Evolutionary conservation across 1,284 basidiomycete genomes (phyloP).

Genomic region (Malassezia caprae): DNA sequence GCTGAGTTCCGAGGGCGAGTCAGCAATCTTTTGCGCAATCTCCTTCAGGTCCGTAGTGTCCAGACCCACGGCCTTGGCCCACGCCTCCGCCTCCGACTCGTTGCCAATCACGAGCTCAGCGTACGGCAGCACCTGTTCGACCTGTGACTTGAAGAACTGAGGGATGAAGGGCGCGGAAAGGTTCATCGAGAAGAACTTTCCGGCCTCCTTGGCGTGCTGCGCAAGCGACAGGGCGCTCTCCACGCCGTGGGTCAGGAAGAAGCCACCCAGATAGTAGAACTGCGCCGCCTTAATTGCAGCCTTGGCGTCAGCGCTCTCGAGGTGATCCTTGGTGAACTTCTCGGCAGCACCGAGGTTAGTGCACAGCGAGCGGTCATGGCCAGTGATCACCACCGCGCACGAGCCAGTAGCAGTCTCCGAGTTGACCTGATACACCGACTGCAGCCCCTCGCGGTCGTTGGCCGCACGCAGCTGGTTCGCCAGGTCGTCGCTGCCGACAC

Average conservation of each 20-base stretch:
- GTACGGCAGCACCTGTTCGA: slow-evolving; percentile 41
- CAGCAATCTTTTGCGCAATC: slow-evolving; percentile 45
- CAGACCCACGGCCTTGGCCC: slow-evolving; percentile 57
- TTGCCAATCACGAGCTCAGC: slow-evolving; percentile 57
- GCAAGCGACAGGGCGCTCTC: slow-evolving; percentile 66
- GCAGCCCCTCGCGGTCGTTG: slow-evolving; percentile 84
- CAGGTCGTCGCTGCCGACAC: slow-evolving; percentile 83
- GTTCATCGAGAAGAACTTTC: slow-evolving; percentile 66
- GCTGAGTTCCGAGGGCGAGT: slow-evolving; percentile 22
- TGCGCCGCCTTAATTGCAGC: slow-evolving; percentile 69
- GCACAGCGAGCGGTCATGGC: slow-evolving; percentile 84
- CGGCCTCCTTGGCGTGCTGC: slow-evolving; percentile 64
- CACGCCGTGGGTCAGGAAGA: slow-evolving; percentile 88
- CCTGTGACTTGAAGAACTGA: slow-evolving; percentile 70
- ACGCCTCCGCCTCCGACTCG: slow-evolving; percentile 84
- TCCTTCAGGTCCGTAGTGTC: slow-evolving; percentile 34
- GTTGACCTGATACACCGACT: slow-evolving; percentile 79
- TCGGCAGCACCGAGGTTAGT: slow-evolving; percentile 84
- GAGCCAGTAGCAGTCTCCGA: slow-evolving; percentile 83
- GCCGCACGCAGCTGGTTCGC: slow-evolving; percentile 81
- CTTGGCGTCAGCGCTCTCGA: slow-evolving; percentile 67
- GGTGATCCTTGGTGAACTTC: slow-evolving; percentile 70
- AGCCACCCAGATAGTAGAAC: slow-evolving; percentile 89
- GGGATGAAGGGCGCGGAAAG: slow-evolving; percentile 95
- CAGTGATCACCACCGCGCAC: slow-evolving; percentile 90